Evolutionary conservation across 352 stramenopile species (phyloP).

Genomic region (Phytophthora multivora): DNA sequence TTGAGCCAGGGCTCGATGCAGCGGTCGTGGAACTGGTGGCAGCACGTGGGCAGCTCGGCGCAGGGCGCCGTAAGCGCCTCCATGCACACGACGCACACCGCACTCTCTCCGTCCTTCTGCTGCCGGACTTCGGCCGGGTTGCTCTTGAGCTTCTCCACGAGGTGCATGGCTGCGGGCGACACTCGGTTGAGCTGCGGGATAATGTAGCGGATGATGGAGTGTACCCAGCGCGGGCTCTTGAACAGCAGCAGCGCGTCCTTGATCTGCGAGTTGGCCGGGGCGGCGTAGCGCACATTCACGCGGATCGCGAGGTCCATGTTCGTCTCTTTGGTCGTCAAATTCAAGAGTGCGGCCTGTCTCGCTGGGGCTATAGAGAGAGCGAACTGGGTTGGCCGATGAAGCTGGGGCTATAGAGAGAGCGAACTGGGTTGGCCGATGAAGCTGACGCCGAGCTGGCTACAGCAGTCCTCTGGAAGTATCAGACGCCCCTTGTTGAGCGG

Average conservation of each 20-base stretch:
- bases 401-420: too few relatives aligned
- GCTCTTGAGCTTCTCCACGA: conserved; percentile 68
- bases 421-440: conserved; percentile 3
- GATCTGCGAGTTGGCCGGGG: conserved; percentile 85
- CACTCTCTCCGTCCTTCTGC: conserved; percentile 27
- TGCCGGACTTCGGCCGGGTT: conserved; percentile 31
- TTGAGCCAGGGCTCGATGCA: conserved; percentile 90
- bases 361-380: neutral
- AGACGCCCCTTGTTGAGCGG: conserved; percentile 9
- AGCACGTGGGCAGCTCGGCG: conserved; percentile 68
- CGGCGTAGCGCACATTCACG: conserved; percentile 88
- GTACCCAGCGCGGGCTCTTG: conserved; percentile 89
- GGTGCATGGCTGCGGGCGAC: conserved; percentile 64
- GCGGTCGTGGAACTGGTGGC: conserved; percentile 77
- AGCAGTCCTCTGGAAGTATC: conserved; percentile 19
- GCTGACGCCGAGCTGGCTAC: conserved; percentile 21
- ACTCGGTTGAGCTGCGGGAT: conserved; percentile 88
- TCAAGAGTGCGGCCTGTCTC: conserved; percentile 33
- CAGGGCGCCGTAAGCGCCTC: conserved; percentile 61
- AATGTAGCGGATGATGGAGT: conserved; percentile 92
- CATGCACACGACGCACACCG: conserved; percentile 86
- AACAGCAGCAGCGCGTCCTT: conserved; percentile 87
- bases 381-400: conserved; percentile 3
- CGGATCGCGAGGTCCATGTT: conserved; percentile 87
- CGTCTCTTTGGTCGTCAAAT: neutral